phyloP scores from a whole-genome alignment of 1,284 basidiomycete species.

The Puccinia brachypodii region DNA sequence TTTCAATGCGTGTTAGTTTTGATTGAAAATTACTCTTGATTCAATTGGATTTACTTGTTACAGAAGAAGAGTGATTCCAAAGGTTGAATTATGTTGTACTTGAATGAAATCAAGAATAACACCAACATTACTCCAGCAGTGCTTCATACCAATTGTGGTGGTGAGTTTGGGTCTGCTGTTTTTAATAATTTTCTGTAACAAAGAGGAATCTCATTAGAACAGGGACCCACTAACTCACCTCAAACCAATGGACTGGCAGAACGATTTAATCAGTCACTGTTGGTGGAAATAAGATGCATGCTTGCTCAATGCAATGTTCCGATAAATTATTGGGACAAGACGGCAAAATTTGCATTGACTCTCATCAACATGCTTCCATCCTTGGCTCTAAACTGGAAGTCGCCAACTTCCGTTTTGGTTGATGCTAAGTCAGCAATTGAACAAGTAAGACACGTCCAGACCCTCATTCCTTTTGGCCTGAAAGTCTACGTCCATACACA shows the following conservation, averaged over 20 bases:
- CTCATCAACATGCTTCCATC: neutral
- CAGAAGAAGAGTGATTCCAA: neutral
- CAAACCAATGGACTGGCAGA: slow-evolving; percentile 19
- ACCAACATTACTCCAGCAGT: neutral
- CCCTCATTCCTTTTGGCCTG: neutral
- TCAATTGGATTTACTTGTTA: slow-evolving; percentile 8
- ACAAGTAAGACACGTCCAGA: neutral
- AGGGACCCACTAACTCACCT: neutral
- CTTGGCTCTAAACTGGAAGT: neutral
- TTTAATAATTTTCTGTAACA: neutral
- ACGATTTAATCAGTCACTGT: neutral
- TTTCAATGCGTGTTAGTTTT: neutral
- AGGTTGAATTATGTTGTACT: neutral
- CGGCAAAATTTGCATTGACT: neutral
- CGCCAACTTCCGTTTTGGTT: neutral
- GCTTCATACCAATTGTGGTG: slow-evolving; percentile 4
- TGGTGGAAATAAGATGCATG: neutral
- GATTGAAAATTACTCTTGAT: slow-evolving; percentile 3
- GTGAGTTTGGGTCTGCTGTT: too few relatives aligned
- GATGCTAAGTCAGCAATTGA: neutral
- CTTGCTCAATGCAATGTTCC: neutral
- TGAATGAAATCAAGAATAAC: neutral
- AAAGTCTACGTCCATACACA: neutral
- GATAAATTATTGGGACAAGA: neutral
- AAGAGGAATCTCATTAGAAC: neutral